Evolutionary conservation across 495 filamentous ascomycete genomes (phyloP).

Genomic region (Penicillium malachiteum): DNA sequence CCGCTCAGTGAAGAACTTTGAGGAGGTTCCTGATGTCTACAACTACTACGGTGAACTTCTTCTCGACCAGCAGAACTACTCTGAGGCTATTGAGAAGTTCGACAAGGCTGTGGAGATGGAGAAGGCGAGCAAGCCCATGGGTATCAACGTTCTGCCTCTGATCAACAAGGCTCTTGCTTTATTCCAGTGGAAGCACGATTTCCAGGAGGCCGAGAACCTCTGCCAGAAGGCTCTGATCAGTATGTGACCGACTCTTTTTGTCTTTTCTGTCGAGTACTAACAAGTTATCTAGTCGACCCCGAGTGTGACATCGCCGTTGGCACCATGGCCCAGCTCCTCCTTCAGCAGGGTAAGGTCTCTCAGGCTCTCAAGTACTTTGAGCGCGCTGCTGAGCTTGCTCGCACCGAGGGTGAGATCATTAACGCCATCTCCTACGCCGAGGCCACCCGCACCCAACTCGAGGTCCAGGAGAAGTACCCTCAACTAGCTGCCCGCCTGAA

Average conservation of each 20-base stretch:
- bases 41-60: constrained; percentile 99
- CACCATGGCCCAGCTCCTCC: constrained; percentile 97
- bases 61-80: constrained; percentile 91
- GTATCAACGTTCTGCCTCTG: constrained; percentile 94
- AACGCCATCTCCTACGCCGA: constrained; percentile 97
- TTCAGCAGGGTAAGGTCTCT: constrained; percentile 96
- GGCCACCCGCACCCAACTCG: constrained; percentile 92
- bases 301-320: constrained; percentile 99
- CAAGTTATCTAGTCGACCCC: constrained; percentile 72
- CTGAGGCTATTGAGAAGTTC: constrained; percentile 97
- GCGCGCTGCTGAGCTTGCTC: constrained; percentile 89
- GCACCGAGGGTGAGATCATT: constrained; percentile 92
- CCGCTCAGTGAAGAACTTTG: constrained; percentile 96
- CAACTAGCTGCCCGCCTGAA: constrained; percentile 81
- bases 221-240: constrained; percentile 97
- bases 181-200: constrained; percentile 98
- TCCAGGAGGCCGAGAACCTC: constrained; percentile 87
- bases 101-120: constrained; percentile 98
- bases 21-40: constrained; percentile 94
- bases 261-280: not conserved
- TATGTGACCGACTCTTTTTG: constrained; percentile 49
- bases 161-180: constrained; percentile 98
- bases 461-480: constrained; percentile 99
- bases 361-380: constrained; percentile 97
- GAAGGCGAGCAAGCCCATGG: constrained; percentile 84